Percentiles rank a stretch among this genome's conserved stretches.
These are phyloP conservation scores for Aspergillus thermomutatus DNA, from an alignment of 2,329 filamentous ascomycete species.

Conservation along the genomic window DNA sequence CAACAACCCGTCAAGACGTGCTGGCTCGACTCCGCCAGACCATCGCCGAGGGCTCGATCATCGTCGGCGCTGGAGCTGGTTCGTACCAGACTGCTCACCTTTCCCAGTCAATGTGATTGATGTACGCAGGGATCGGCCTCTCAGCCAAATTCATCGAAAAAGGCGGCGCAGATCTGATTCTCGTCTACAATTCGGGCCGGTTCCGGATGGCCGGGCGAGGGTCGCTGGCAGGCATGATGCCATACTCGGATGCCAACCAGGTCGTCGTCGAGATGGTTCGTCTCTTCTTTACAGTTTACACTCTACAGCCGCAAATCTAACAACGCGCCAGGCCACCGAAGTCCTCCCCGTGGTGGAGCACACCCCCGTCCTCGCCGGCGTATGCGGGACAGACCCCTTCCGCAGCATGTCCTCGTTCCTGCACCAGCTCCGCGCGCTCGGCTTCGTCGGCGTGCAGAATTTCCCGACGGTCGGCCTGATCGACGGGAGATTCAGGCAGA, in stretches of 20 bases:
- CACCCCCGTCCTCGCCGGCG: conserved; percentile 66
- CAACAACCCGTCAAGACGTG: conserved; percentile 55
- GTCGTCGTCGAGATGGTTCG: conserved; percentile 65
- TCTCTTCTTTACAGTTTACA: too few relatives aligned
- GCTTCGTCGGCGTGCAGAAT: conserved; percentile 69
- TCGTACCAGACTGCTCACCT: conserved; percentile 8
- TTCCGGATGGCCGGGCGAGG: conserved; percentile 71
- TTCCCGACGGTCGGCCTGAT: conserved; percentile 71
- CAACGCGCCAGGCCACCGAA: conserved; percentile 54
- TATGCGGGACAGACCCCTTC: conserved; percentile 70
- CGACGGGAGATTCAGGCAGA: conserved; percentile 63
- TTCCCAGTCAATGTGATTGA: not conserved
- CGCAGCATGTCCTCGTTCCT: conserved; percentile 60
- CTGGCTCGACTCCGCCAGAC: conserved; percentile 53
- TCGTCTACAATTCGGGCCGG: conserved; percentile 69
- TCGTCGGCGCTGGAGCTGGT: conserved; percentile 67
- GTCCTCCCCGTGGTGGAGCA: conserved; percentile 62
- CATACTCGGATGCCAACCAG: conserved; percentile 68
- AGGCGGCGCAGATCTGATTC: conserved; percentile 66
- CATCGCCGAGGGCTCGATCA: conserved; percentile 54
- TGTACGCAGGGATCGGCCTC: conserved; percentile 58
- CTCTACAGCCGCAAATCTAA: not conserved
- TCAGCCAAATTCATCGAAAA: conserved; percentile 68
- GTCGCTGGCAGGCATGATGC: conserved; percentile 67
- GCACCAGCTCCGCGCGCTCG: conserved; percentile 56